Base-by-base conservation (phyloP, 2,329 filamentous ascomycete species). In the Ceratocystis diversiconidia region DNA sequence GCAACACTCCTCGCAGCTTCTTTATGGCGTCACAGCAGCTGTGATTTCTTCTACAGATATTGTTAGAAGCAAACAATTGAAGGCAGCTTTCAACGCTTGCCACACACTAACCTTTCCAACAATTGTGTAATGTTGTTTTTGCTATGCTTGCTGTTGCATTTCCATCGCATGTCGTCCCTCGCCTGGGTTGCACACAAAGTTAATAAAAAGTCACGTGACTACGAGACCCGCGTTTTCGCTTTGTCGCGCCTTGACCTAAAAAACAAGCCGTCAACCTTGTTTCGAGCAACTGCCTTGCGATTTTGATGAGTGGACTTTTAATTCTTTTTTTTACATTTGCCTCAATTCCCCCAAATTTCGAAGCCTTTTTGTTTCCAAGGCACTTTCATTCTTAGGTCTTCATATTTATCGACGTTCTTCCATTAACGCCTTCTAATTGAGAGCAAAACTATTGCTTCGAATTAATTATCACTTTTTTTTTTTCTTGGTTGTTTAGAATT, bases 211-310 rank as follows among this genome's bases (percentile, higher is more conserved):
- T 67, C 63, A 62, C 65, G 65, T 62, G 61, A 66, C 65, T 28
- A 64, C 44, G 55, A 43, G 61, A 50, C 25, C 61, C 61, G 65
- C 65, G 61, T 66, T 66, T 41, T 55, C 22, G 44, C 48, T 12
- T 19, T 32, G 55, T 59, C 55, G 55, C 55, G 55, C 55, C 55
- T 59, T 0, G 28, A 5, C 36, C n/a, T 59, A 32, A 36, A 30
- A 28, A 59, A 15, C 55, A 17, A 41, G 36, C 12, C 36, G 36
- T 41, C 48, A 52, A 48, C 17, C 48, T 28, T 36, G 15, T 15
- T 41, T 41, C 7, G 30, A 59, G 55, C 55, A 59, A 17, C 7
- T 59, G 12, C 55, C 55, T 59, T 59, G 25, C 6, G 55, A 15
- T 59, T 59, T 19, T 36, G 17, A 57, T 19, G 52, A 36, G 55